Conservation (phyloP, 148 eudicot species). For the Vaccinium myrtillus region DNA sequence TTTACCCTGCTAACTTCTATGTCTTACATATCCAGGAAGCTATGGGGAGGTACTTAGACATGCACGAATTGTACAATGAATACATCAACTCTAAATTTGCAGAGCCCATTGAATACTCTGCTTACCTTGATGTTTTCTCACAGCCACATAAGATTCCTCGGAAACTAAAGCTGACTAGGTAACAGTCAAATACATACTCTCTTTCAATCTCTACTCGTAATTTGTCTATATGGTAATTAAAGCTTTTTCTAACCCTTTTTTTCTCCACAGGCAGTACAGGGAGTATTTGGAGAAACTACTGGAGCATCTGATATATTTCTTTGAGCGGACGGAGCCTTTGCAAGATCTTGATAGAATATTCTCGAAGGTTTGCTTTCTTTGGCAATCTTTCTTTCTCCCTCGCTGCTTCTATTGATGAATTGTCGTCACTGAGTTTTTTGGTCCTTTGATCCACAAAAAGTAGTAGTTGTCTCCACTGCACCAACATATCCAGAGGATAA, state of each 20-base stretch:
- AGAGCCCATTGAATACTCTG: slow-evolving; percentile 70
- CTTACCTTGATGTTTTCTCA: slow-evolving; percentile 72
- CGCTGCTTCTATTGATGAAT: neutral
- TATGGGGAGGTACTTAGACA: slow-evolving; percentile 78
- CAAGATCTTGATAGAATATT: slow-evolving; percentile 91
- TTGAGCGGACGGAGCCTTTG: slow-evolving; percentile 91
- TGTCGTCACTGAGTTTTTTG: slow-evolving; percentile 14
- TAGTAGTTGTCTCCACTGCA: neutral
- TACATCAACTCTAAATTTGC: slow-evolving; percentile 92
- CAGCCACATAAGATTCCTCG: slow-evolving; percentile 63
- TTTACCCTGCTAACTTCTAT: neutral
- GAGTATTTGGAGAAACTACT: slow-evolving; percentile 75
- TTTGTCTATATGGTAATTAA: neutral
- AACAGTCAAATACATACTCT: slow-evolving; percentile 3
- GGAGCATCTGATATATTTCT: slow-evolving; percentile 72
- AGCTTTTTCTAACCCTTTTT: neutral
- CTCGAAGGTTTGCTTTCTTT: slow-evolving; percentile 44
- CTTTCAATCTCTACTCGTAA: neutral
- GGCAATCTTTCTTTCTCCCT: neutral
- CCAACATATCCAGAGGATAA: neutral
- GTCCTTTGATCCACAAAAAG: neutral
- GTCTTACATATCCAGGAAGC: slow-evolving; percentile 63
- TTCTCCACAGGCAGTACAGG: slow-evolving; percentile 64
- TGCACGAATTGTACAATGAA: slow-evolving; percentile 85
- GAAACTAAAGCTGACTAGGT: slow-evolving; percentile 72